A percentile compares a stretch with the other conserved stretches of the same genome.
phyloP scores from a whole-genome alignment of 306 rosid genomes.

The Fragaria vesca region DNA sequence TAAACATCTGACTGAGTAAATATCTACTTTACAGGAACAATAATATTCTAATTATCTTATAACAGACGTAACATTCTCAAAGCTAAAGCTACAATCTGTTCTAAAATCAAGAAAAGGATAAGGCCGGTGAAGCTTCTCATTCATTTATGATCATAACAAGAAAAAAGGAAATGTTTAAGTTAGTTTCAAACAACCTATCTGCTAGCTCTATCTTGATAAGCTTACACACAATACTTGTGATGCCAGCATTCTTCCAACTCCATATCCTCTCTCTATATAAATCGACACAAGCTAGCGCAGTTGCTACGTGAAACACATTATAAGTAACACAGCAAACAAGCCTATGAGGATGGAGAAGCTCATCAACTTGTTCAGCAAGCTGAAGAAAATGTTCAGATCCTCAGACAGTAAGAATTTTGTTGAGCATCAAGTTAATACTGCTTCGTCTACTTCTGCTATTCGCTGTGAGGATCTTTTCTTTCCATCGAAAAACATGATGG shows the following conservation, averaged over 20 bases:
- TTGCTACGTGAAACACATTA: background rate
- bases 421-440: background rate
- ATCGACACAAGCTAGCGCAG: background rate
- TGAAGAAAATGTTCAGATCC: conserved; percentile 28
- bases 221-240: conserved; percentile 14
- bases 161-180: background rate
- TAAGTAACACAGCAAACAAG: conserved; percentile 2
- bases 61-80: background rate
- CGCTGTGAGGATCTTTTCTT: conserved; percentile 39
- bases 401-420: background rate
- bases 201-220: background rate
- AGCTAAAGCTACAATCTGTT: conserved; percentile 3
- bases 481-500: conserved; percentile 9
- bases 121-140: background rate
- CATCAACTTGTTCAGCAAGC: conserved; percentile 22
- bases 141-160: conserved; percentile 23
- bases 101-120: conserved; percentile 26
- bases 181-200: conserved; percentile 11
- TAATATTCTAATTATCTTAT: no score
- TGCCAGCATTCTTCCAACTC: background rate
- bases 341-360: conserved; percentile 20
- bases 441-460: conserved; percentile 9
- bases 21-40: no score
- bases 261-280: background rate
- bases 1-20: no score